Conservation (phyloP, 1,139 yeast genomes). For the Nakaseomyces uthaithaninus region DNA sequence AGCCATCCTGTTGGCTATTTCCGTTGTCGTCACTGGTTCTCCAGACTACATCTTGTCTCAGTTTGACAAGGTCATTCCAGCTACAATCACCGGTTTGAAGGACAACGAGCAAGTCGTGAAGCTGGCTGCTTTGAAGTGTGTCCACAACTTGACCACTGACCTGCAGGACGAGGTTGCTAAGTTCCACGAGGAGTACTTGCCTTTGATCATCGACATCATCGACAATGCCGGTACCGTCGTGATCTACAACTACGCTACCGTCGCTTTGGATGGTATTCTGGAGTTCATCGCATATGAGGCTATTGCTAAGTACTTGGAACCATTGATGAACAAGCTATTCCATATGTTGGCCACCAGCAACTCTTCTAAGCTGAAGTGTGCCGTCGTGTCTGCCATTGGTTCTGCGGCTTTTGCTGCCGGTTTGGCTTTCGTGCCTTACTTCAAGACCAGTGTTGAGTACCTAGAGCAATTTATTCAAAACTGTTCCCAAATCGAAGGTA, state of each 20-base stretch:
- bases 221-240: conserved; percentile 77
- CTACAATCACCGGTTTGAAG: conserved; percentile 66
- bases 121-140: conserved; percentile 78
- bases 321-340: conserved; percentile 83
- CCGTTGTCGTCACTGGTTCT: conserved; percentile 84
- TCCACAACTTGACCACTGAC: conserved; percentile 72
- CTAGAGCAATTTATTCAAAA: conserved; percentile 74
- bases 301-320: conserved; percentile 71
- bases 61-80: conserved; percentile 62
- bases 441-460: conserved; percentile 67
- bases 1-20: conserved; percentile 76
- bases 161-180: conserved; percentile 78
- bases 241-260: conserved; percentile 85
- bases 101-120: conserved; percentile 72
- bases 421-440: conserved; percentile 76
- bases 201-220: conserved; percentile 78
- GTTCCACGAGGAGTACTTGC: conserved; percentile 73
- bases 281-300: conserved; percentile 89
- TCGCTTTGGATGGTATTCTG: conserved; percentile 82
- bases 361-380: conserved; percentile 63
- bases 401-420: conserved; percentile 96
- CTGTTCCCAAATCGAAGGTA: conserved; percentile 57
- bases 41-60: conserved; percentile 84
- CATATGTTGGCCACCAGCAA: conserved; percentile 63
- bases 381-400: conserved; percentile 92